phyloP scores from a whole-genome alignment of 1,284 basidiomycete species.

The Chalciporus sp. region DNA sequence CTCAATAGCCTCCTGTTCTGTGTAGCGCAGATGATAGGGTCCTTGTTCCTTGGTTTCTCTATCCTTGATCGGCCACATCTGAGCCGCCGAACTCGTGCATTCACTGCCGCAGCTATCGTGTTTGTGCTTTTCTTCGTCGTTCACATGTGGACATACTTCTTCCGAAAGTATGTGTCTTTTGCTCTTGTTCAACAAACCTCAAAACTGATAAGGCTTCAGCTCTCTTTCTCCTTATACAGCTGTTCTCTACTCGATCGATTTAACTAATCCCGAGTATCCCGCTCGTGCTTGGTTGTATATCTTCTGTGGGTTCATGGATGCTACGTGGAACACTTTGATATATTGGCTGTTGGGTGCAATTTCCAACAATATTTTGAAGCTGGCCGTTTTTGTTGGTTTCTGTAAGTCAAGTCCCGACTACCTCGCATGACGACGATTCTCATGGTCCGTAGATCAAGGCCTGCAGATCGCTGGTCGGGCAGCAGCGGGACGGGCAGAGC shows the following conservation, averaged over 20 bases:
- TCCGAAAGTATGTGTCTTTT: background rate
- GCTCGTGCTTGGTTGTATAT: conserved; percentile 49
- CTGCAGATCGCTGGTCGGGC: too few relatives aligned
- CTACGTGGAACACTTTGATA: conserved; percentile 63
- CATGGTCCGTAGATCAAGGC: background rate
- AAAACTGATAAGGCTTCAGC: too few relatives aligned
- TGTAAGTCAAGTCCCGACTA: background rate
- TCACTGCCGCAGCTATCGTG: conserved; percentile 47
- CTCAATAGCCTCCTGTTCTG: conserved; percentile 34
- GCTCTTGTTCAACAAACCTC: too few relatives aligned
- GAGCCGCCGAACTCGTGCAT: conserved; percentile 49
- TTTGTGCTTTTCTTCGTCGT: conserved; percentile 50
- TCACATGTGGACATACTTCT: conserved; percentile 55
- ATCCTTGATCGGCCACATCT: conserved; percentile 46
- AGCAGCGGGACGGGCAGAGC: too few relatives aligned
- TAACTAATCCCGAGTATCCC: conserved; percentile 42
- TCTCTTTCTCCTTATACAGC: too few relatives aligned
- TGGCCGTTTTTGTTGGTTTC: conserved; percentile 37
- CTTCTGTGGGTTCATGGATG: conserved; percentile 45
- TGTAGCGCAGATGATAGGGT: conserved; percentile 41
- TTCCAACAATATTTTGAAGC: conserved; percentile 36
- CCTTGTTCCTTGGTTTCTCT: conserved; percentile 39
- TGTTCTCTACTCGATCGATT: conserved; percentile 36
- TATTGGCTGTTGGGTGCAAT: conserved; percentile 50
- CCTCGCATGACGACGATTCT: too few relatives aligned